Evolutionary conservation across 78 protist species (phyloP), one percentile per base, ranked within the genome.

Genomic region (Dictyostelium citrinum): DNA sequence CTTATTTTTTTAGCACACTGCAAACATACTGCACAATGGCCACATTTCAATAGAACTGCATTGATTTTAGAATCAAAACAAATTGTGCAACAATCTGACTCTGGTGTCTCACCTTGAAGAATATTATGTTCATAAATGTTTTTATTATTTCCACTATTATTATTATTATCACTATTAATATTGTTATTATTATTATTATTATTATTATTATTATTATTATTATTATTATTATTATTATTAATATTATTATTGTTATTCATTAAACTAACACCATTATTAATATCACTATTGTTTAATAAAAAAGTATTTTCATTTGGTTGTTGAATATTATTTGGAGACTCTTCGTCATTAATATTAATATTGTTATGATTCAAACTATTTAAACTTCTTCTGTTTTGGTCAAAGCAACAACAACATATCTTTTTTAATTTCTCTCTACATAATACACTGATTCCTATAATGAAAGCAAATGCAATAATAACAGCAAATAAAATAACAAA

Each of bases 41-140:
- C 91, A 84, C 91, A 84, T 5, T 84, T 37, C 2, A 84, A 39
- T 2, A 84, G 43, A 22, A 84, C 77, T 17, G 83, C 31, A 74
- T 84, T 75, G 2, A 84, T 72, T 10, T 58, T 75, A 6, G 45
- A 51, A 37, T 84, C 91, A 41, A 35, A 84, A 39, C 91, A 84
- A 12, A 84, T 84, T 35, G 45, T 41, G 39, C 91, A 84, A 8
- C 5, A 16, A 9, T 35, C 35, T 11, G 46, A 39, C 35, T 80
- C 58, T 55, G 84, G 84, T 55, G 84, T 80, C 22, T 49, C 46
- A 22, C 84, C 84, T 37, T 80, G 84, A 8, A 80, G 35, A 33
- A 80, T 11, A 33, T 10, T 22, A 55, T 80, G 84, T 1, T 43
- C 9, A 78, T 2, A 8, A 24, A 12, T 7, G 2, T 76, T 76